A percentile compares a stretch with the other conserved stretches of the same genome.
Evolutionary conservation across 192 early-diverging fungal species (phyloP).

Genomic region (Coemansia sp.): DNA sequence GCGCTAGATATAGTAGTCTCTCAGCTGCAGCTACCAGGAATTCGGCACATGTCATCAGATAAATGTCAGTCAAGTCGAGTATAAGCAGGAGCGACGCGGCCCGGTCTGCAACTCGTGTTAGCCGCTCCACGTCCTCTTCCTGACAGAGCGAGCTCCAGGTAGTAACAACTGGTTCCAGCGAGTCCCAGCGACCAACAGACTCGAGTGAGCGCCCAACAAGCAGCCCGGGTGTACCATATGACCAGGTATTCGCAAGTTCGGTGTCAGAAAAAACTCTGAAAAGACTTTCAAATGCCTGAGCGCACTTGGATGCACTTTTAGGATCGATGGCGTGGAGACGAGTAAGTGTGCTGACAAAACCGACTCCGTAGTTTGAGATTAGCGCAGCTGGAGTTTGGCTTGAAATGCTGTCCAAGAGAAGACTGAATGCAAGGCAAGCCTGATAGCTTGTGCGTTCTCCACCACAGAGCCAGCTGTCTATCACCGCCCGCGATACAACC

Average conservation of each 20-base stretch:
- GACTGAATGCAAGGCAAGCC: conserved; percentile 12
- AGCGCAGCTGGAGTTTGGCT: not conserved
- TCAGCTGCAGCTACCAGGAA: conserved; percentile 29
- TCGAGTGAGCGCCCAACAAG: conserved; percentile 26
- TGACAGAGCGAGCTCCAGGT: conserved; percentile 11
- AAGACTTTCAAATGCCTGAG: conserved; percentile 2
- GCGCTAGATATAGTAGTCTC: conserved; percentile 27
- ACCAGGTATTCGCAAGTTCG: not conserved
- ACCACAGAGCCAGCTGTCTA: conserved; percentile 24
- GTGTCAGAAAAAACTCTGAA: not conserved
- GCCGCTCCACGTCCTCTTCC: conserved; percentile 22
- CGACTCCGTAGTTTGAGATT: not conserved
- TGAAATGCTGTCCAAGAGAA: conserved; percentile 16
- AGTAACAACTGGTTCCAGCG: conserved; percentile 3
- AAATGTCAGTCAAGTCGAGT: not conserved
- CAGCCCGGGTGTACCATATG: not conserved
- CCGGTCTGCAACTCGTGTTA: conserved; percentile 19
- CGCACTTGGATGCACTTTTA: not conserved
- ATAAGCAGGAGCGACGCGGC: conserved; percentile 12
- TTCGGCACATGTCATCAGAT: conserved; percentile 22
- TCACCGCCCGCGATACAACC: conserved; percentile 13
- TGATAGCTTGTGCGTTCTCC: conserved; percentile 8
- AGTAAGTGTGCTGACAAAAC: conserved; percentile 6
- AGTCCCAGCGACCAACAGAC: not conserved
- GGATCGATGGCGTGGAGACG: not conserved